Conservation (phyloP, 345 rosid genomes). For the Eucalyptus viminalis region DNA sequence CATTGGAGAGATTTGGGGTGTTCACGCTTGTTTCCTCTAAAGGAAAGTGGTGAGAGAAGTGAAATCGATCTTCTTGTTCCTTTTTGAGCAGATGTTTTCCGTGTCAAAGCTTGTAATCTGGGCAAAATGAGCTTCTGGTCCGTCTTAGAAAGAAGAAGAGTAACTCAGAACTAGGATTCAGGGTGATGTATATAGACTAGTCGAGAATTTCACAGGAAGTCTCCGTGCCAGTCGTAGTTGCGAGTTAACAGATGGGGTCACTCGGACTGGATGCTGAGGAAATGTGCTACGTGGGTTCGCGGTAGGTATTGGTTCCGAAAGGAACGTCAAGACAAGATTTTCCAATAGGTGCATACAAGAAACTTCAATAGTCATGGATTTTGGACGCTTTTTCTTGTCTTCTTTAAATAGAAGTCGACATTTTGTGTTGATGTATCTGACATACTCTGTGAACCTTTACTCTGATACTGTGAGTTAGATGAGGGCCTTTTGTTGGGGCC, state of each 20-base stretch:
- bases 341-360: neutral
- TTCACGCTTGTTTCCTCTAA: too few relatives aligned
- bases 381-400: neutral
- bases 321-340: neutral
- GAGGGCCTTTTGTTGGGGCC: neutral
- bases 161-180: neutral
- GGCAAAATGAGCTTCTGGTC: neutral
- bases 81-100: neutral
- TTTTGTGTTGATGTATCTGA: too few relatives aligned
- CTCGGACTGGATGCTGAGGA: neutral
- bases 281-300: neutral
- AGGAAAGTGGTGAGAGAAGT: too few relatives aligned
- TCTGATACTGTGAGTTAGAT: accelerated
- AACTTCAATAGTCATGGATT: neutral
- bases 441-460: neutral
- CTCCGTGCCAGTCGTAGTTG: neutral
- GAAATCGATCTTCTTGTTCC: neutral
- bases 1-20: too few relatives aligned
- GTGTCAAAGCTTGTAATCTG: neutral
- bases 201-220: neutral
- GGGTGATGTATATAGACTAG: neutral
- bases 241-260: neutral
- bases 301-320: neutral
- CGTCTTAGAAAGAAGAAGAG: neutral
- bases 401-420: neutral